Conservation (phyloP, 805 yeast species). For the Metschnikowia drakensbergensis region DNA sequence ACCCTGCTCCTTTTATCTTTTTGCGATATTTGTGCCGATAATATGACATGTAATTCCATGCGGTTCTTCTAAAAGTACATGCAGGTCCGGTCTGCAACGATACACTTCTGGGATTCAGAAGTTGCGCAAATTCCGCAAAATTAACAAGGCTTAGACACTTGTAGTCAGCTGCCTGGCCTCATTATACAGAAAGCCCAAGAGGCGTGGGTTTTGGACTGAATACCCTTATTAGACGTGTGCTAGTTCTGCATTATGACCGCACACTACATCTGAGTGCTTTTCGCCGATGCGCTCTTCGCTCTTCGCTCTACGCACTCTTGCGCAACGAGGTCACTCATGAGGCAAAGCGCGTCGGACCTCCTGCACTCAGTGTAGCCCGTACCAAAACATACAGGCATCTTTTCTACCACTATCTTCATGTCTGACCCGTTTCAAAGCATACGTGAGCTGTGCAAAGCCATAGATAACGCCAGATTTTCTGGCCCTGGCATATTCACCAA, state of each 20-base stretch:
- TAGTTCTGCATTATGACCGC: neutral
- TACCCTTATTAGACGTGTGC: neutral
- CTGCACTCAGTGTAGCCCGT: neutral
- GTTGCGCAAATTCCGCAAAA: too few relatives aligned
- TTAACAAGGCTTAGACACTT: too few relatives aligned
- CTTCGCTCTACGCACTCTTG: neutral
- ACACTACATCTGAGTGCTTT: neutral
- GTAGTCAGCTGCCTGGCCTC: neutral
- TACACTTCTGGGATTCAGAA: neutral
- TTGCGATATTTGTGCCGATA: conserved; percentile 7
- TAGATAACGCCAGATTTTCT: conserved; percentile 45
- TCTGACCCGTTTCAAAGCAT: conserved; percentile 10
- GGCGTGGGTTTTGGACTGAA: too few relatives aligned
- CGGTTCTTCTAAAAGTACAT: neutral
- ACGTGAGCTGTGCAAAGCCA: conserved; percentile 28
- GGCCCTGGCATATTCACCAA: conserved; percentile 64
- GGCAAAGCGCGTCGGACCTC: neutral
- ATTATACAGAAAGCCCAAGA: neutral
- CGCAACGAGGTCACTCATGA: neutral
- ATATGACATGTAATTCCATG: neutral
- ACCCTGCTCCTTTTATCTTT: neutral
- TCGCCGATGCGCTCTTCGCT: neutral
- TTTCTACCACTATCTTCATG: conserved; percentile 3
- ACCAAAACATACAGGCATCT: conserved; percentile 1
- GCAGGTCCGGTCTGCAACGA: neutral